Conservation (phyloP, 192 early-diverging fungal species). For the Rhizophlyctis rosea region DNA sequence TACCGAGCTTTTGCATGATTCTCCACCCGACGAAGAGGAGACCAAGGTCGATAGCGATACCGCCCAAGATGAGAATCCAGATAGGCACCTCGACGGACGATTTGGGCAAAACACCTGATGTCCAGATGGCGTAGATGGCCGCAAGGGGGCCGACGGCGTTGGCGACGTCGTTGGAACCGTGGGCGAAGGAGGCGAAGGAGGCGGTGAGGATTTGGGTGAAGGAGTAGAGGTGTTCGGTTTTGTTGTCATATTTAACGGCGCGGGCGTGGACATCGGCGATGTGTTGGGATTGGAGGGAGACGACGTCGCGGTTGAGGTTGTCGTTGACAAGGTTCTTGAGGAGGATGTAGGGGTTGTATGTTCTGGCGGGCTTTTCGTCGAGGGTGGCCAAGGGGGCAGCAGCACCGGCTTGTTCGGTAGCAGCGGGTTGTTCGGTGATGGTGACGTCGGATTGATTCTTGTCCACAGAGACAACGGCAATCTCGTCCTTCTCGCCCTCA, state of each 20-base stretch:
- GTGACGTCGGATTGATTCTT: slow-evolving; percentile 24
- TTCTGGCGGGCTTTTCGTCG: slow-evolving; percentile 1
- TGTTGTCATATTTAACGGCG: slow-evolving; percentile 65
- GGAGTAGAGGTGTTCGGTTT: slow-evolving; percentile 79
- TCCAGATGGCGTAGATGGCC: slow-evolving; percentile 73
- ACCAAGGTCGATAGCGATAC: slow-evolving; percentile 72
- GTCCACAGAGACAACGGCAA: slow-evolving; percentile 21
- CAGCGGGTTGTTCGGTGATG: not conserved
- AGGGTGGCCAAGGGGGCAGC: slow-evolving; percentile 3
- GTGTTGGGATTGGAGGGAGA: slow-evolving; percentile 15
- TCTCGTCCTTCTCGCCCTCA: slow-evolving; percentile 30
- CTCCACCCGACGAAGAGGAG: slow-evolving; percentile 72
- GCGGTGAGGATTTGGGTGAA: slow-evolving; percentile 80
- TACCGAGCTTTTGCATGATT: slow-evolving; percentile 76
- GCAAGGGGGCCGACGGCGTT: slow-evolving; percentile 81
- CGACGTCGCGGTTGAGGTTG: slow-evolving; percentile 33
- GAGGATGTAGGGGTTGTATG: slow-evolving; percentile 15
- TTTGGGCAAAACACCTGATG: slow-evolving; percentile 37
- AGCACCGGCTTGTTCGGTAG: slow-evolving; percentile 3
- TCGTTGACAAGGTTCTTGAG: slow-evolving; percentile 22
- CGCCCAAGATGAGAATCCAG: slow-evolving; percentile 75
- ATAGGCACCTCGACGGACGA: slow-evolving; percentile 62
- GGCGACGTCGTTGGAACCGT: slow-evolving; percentile 84
- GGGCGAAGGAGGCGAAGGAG: slow-evolving; percentile 78
- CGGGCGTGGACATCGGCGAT: slow-evolving; percentile 54